Base-by-base conservation (phyloP, 1,284 basidiomycete species). In the Ceratobasidium papillatum region DNA sequence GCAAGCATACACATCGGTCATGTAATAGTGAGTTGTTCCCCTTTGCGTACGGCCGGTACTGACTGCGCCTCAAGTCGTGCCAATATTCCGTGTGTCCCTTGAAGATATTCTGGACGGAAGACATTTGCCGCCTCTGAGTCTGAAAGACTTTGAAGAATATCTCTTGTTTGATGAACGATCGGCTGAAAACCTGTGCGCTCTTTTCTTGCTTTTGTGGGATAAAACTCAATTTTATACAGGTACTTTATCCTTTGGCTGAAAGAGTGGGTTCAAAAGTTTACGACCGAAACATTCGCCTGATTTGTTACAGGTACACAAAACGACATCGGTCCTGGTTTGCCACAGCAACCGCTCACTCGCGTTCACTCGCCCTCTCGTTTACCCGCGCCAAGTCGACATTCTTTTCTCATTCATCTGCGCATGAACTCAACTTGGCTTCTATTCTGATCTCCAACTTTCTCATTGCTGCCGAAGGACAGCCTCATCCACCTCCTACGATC, bases 111-210 rank as follows among this genome's bases (percentile, higher is more conserved):
- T 77, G n/a, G 76, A 75, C 54, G 74, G 69, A 45, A 75, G 71
- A 45, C 72, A 77, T 36, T 65, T 75, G 17, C 75, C 76, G 17
- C 76, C 76, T 3, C 41, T 77, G 30, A 75, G 75, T 41, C 64
- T 77, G 51, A 75, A 75, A 38, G 76, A 77, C 41, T 77, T 77
- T 72, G 76, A 77, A 49, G 76, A 77, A 61, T 77, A 73, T 51
- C 75, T 77, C 3, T 56, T 77, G 22, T 77, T 77, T 47, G 66
- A 73, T 11, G 76, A 77, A 51, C 72, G 65, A 34, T 66, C 65
- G 7, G 75, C 65, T 47, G 76, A 77, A 66, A 77, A 77, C 45
- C 47, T 77, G 76, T 77, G 32, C 19, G 77, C 75, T 14, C 5
- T 22, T 32, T 12, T 43, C 36, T 5, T 38, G 32, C 8, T 54